Evolutionary conservation across 1,284 basidiomycete genomes (phyloP).

Genomic region (Leccinum holopus): DNA sequence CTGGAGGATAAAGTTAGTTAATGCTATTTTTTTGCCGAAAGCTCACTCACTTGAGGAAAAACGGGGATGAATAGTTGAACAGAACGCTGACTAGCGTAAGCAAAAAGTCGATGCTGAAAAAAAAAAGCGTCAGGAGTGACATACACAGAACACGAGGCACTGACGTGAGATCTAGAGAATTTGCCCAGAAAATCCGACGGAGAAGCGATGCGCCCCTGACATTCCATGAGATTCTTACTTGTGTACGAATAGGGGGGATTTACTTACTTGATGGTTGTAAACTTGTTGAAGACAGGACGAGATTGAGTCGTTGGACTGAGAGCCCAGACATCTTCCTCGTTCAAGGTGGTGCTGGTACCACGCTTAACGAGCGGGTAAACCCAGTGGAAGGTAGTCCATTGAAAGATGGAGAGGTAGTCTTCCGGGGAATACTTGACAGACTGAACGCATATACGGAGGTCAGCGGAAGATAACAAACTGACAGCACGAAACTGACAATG

Average conservation of each 20-base stretch:
- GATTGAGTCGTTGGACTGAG: constrained; percentile 57
- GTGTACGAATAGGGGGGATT: constrained; percentile 15
- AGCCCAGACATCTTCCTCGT: constrained; percentile 58
- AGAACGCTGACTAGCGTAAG: constrained; percentile 58
- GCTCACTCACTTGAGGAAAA: constrained; percentile 41
- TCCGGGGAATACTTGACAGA: constrained; percentile 51
- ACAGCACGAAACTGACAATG: constrained; percentile 35
- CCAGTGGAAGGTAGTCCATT: constrained; percentile 75
- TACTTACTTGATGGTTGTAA: constrained; percentile 37
- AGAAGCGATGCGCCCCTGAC: constrained; percentile 55
- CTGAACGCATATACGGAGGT: constrained; percentile 26
- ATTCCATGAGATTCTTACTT: background rate
- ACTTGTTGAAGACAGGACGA: constrained; percentile 51
- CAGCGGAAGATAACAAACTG: background rate
- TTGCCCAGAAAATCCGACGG: constrained; percentile 61
- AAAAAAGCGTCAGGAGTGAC: background rate
- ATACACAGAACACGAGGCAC: constrained; percentile 13
- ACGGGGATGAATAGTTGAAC: constrained; percentile 57
- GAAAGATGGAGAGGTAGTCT: constrained; percentile 62
- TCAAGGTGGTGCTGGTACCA: constrained; percentile 51
- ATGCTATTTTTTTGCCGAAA: background rate
- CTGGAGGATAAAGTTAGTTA: constrained; percentile 15
- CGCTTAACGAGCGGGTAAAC: constrained; percentile 53
- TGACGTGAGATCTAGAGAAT: constrained; percentile 68
- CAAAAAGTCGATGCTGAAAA: constrained; percentile 55